Conservation (phyloP, 495 filamentous ascomycete species). For the Niebla homalea region DNA sequence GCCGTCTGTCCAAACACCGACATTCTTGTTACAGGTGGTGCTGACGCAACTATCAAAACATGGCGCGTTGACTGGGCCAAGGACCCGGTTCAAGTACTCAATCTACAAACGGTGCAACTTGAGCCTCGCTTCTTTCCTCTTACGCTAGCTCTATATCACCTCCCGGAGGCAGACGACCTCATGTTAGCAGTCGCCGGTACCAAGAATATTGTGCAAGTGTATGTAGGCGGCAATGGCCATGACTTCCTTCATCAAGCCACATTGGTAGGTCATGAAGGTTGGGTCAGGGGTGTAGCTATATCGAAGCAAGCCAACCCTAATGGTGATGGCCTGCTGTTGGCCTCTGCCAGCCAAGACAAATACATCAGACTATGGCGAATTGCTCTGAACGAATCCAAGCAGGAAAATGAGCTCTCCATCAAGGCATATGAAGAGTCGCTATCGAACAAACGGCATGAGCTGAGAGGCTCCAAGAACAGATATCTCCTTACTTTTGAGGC, state of each 20-base stretch:
- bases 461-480: conserved; percentile 40
- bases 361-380: conserved; percentile 92
- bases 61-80: conserved; percentile 46
- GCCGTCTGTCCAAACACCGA: conserved; percentile 37
- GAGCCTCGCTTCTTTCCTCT: conserved; percentile 71
- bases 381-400: conserved; percentile 29
- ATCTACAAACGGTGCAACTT: conserved; percentile 60
- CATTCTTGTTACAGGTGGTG: conserved; percentile 58
- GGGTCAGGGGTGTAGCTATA: conserved; percentile 79
- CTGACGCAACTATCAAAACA: conserved; percentile 71
- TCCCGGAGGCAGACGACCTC: conserved; percentile 33
- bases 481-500: conserved; percentile 91
- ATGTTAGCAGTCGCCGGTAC: conserved; percentile 79
- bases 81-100: conserved; percentile 22
- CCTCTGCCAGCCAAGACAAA: conserved; percentile 93
- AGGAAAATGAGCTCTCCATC: neutral
- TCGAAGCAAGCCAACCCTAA: conserved; percentile 42
- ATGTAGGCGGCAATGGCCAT: conserved; percentile 32
- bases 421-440: conserved; percentile 42
- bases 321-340: conserved; percentile 60
- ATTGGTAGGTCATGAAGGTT: conserved; percentile 84
- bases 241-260: conserved; percentile 64
- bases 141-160: conserved; percentile 47
- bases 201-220: conserved; percentile 62
- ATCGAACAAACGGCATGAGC: conserved; percentile 76